Conservation (phyloP, 164 flowering plant genomes). For the Piper longum region DNA sequence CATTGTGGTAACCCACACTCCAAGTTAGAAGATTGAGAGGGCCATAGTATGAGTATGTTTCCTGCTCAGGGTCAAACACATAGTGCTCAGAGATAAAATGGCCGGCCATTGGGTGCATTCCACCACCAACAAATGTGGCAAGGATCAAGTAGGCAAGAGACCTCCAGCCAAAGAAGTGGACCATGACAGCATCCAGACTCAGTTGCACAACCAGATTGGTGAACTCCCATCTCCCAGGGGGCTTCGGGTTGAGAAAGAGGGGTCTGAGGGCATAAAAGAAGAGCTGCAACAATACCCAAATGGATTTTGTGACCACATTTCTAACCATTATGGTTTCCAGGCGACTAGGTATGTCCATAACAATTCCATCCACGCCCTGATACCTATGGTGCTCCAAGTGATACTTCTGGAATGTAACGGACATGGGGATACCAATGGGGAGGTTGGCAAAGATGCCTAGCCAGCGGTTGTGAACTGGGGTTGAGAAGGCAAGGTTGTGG, state of each 20-base stretch:
- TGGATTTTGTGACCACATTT: conserved; percentile 46
- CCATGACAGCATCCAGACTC: conserved; percentile 49
- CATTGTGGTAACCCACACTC: conserved; percentile 92
- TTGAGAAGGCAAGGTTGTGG: conserved; percentile 94
- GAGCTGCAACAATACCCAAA: conserved; percentile 85
- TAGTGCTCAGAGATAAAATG: conserved; percentile 95
- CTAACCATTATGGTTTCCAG: conserved; percentile 54
- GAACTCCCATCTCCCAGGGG: conserved; percentile 93
- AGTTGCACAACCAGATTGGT: conserved; percentile 50
- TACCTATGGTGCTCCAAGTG: conserved; percentile 16
- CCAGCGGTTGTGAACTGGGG: conserved; percentile 80
- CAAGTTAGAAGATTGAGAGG: conserved; percentile 85
- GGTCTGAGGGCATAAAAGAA: conserved; percentile 93
- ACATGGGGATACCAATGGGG: conserved; percentile 93
- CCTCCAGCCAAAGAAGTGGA: conserved; percentile 68
- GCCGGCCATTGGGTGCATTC: conserved; percentile 98
- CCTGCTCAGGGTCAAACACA: conserved; percentile 73
- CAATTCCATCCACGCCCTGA: conserved; percentile 91
- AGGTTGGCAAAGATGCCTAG: conserved; percentile 95
- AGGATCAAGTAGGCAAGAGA: conserved; percentile 70
- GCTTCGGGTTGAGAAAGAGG: conserved; percentile 86
- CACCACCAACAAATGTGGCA: conserved; percentile 93
- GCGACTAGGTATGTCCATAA: conserved; percentile 80
- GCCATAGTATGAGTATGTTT: conserved; percentile 90
- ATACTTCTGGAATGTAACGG: conserved; percentile 81